Conservation (phyloP, 1,284 basidiomycete genomes). For the Pseudozyma tsukubaensis region DNA sequence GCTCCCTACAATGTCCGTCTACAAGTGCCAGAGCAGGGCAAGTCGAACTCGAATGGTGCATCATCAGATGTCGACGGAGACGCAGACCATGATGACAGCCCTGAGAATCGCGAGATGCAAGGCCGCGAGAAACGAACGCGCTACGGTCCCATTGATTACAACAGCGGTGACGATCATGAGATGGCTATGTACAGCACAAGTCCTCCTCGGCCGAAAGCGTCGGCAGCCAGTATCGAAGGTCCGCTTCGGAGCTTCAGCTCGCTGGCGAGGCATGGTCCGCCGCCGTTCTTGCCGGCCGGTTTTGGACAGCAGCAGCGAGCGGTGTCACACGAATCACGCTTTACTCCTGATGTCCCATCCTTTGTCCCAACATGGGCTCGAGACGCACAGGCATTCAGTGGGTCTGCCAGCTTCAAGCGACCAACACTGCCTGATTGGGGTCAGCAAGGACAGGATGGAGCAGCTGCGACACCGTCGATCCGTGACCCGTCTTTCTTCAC, state of each 20-base stretch:
- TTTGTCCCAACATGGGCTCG: constrained; percentile 56
- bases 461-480: constrained; percentile 16
- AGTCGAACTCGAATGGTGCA: constrained; percentile 6
- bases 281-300: constrained; percentile 44
- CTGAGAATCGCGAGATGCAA: constrained; percentile 33
- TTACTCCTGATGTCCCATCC: constrained; percentile 50
- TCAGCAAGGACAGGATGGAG: constrained; percentile 5
- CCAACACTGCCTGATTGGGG: constrained; percentile 50
- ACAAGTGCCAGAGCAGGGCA: constrained; percentile 19
- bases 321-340: constrained; percentile 35
- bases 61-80: not conserved
- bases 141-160: constrained; percentile 41
- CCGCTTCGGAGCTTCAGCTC: constrained; percentile 48
- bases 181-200: constrained; percentile 17
- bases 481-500: constrained; percentile 34
- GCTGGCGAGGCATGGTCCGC: constrained; percentile 32
- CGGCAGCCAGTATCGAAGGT: constrained; percentile 58
- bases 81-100: not conserved
- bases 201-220: constrained; percentile 47
- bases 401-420: constrained; percentile 31
- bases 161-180: constrained; percentile 31
- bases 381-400: constrained; percentile 7
- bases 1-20: constrained; percentile 36
- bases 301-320: constrained; percentile 26
- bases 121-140: constrained; percentile 57